These are phyloP conservation scores for Rhododendron molle DNA, from an alignment of 148 eudicot genomes.

Conservation along the genomic window DNA sequence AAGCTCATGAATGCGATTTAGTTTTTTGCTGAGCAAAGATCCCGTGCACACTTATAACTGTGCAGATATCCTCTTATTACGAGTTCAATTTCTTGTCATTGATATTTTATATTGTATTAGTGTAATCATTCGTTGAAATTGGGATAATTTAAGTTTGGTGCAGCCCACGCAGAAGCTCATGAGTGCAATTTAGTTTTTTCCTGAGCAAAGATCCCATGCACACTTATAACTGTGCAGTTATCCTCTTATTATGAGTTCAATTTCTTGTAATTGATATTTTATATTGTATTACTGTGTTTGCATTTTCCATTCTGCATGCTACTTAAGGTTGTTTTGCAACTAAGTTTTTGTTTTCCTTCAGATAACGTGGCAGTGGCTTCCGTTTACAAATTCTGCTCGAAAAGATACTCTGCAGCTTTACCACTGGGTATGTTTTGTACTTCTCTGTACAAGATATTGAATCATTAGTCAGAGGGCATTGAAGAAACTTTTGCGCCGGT, in stretches of 20 bases:
- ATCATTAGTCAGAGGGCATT: background rate
- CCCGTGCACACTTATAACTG: background rate
- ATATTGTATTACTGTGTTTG: background rate
- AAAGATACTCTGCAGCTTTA: constrained; percentile 11
- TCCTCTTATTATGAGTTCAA: background rate
- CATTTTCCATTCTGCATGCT: background rate
- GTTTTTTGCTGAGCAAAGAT: background rate
- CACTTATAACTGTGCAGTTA: background rate
- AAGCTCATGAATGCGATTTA: background rate
- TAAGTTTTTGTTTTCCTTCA: constrained; percentile 18
- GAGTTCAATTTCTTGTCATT: background rate
- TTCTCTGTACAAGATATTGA: background rate
- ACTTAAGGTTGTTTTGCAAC: background rate
- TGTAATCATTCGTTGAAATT: background rate
- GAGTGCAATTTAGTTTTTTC: background rate
- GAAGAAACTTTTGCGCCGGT: background rate
- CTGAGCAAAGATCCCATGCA: background rate
- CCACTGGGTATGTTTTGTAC: constrained; percentile 11
- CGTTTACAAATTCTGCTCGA: constrained; percentile 62
- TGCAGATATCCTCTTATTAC: background rate
- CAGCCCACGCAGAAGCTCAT: background rate
- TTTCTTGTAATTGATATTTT: background rate
- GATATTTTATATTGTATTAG: background rate
- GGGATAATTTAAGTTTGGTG: background rate
- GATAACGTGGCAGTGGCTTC: constrained; percentile 97